These are phyloP conservation scores for Pachysandra terminalis DNA, from an alignment of 164 flowering plant genomes.

Conservation along the genomic window DNA sequence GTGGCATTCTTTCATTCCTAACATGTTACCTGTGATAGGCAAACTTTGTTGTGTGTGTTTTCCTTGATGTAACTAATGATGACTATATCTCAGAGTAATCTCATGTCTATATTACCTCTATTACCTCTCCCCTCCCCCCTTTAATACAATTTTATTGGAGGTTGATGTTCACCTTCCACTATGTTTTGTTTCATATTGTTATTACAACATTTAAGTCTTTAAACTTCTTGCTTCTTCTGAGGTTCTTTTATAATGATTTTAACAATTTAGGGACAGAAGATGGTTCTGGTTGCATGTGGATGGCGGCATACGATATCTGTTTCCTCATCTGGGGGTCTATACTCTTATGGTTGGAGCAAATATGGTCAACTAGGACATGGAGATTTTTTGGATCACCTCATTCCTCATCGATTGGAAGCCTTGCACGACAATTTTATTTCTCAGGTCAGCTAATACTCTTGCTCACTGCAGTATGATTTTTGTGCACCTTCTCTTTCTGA, in stretches of 20 bases:
- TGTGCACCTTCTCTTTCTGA: neutral
- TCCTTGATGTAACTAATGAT: neutral
- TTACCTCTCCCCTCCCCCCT: too few species aligned
- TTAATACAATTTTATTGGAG: neutral
- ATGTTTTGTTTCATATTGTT: neutral
- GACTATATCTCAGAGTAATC: neutral
- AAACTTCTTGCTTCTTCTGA: neutral
- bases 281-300: constrained; percentile 91
- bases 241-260: constrained; percentile 1
- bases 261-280: constrained; percentile 57
- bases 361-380: constrained; percentile 99
- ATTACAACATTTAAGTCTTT: neutral
- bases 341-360: constrained; percentile 98
- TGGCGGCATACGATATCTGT: constrained; percentile 97
- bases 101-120: too few species aligned
- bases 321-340: constrained; percentile 70
- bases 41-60: neutral
- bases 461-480: neutral
- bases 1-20: neutral
- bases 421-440: constrained; percentile 48
- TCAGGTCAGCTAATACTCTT: constrained; percentile 45
- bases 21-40: neutral
- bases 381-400: constrained; percentile 86
- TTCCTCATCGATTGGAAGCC: constrained; percentile 77
- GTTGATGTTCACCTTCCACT: neutral